These are phyloP conservation scores for Nasturtium officinale DNA, from an alignment of 345 rosid species.

Conservation along the genomic window DNA sequence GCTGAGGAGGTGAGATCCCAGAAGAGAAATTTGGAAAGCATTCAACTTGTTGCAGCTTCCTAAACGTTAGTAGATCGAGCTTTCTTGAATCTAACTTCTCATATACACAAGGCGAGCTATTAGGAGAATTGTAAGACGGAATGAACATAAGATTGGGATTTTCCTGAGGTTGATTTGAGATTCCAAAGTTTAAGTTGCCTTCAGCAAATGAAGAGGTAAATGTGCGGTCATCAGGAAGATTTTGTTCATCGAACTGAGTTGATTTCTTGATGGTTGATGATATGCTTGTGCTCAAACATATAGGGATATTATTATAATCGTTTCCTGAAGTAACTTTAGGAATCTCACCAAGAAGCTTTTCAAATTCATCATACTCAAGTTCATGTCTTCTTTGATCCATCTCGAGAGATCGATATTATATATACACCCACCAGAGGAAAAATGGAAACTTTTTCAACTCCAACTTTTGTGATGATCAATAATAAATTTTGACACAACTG, in stretches of 20 bases:
- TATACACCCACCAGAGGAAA: not conserved
- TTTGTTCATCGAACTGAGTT: slow-evolving; percentile 43
- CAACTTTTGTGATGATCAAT: not conserved
- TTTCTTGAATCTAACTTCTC: slow-evolving; percentile 47
- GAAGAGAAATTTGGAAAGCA: slow-evolving; percentile 45
- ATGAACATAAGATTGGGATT: slow-evolving; percentile 39
- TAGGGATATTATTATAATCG: slow-evolving; percentile 30
- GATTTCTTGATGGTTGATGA: slow-evolving; percentile 42
- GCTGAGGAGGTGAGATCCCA: slow-evolving; percentile 49
- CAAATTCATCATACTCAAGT: slow-evolving; percentile 69
- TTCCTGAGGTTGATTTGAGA: slow-evolving; percentile 18
- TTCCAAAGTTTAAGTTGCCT: slow-evolving; percentile 46
- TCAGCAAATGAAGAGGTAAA: slow-evolving; percentile 57
- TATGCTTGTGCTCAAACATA: slow-evolving; percentile 48
- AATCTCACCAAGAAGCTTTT: slow-evolving; percentile 79
- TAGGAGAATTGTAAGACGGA: slow-evolving; percentile 47
- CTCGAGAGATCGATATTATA: slow-evolving; percentile 2
- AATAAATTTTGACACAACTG: slow-evolving; percentile 27
- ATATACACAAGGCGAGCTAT: slow-evolving; percentile 42
- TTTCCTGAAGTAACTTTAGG: slow-evolving; percentile 72
- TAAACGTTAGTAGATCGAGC: slow-evolving; percentile 45
- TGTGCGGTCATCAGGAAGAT: slow-evolving; percentile 62
- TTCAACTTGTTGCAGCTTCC: slow-evolving; percentile 53
- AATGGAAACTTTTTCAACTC: slow-evolving; percentile 29
- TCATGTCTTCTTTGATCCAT: slow-evolving; percentile 67